Percentiles rank a stretch among this genome's conserved stretches.
Evolutionary conservation across 768 basidiomycete species (phyloP).

Genomic region (Phlebiopsis flavidoalba): DNA sequence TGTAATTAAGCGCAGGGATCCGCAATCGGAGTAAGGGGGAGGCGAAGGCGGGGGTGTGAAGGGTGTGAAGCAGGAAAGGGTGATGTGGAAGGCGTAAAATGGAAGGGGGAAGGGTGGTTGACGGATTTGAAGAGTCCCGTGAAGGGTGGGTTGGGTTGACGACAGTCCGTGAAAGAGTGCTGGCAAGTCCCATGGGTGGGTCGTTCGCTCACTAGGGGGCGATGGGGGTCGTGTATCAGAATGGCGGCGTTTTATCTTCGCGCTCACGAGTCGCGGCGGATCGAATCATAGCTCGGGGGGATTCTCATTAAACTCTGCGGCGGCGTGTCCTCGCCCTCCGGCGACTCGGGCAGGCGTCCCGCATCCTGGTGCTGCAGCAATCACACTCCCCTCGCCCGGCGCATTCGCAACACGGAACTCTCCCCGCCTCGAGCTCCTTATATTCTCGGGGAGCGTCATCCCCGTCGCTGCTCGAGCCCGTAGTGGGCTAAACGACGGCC

Average conservation of each 20-base stretch:
- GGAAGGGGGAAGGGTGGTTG: not conserved
- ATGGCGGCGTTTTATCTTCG: not conserved
- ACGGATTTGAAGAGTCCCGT: not conserved
- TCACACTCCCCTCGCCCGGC: conserved; percentile 12
- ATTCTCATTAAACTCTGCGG: conserved; percentile 25
- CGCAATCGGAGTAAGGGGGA: not conserved
- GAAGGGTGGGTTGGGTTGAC: not conserved
- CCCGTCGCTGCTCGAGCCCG: conserved; percentile 2
- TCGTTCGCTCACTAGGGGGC: not conserved
- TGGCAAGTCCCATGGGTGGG: not conserved
- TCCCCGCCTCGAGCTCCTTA: conserved; percentile 28
- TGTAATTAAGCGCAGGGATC: not conserved
- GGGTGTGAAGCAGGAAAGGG: not conserved
- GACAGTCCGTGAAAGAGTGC: not conserved
- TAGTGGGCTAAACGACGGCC: conserved; percentile 20
- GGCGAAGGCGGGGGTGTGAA: not conserved
- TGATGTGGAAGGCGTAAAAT: not conserved
- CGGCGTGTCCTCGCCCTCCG: conserved; percentile 9
- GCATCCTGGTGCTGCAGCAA: conserved; percentile 27
- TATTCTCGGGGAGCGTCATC: conserved; percentile 16
- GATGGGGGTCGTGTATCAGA: not conserved
- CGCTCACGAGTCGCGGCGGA: conserved; percentile 15
- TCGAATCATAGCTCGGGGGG: conserved; percentile 28
- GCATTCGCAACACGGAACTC: conserved; percentile 22
- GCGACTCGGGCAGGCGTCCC: conserved; percentile 18